A percentile compares a stretch with the other conserved stretches of the same genome.
phyloP scores from a whole-genome alignment of 140 eudicot species.

The Stevia rebaudiana region DNA sequence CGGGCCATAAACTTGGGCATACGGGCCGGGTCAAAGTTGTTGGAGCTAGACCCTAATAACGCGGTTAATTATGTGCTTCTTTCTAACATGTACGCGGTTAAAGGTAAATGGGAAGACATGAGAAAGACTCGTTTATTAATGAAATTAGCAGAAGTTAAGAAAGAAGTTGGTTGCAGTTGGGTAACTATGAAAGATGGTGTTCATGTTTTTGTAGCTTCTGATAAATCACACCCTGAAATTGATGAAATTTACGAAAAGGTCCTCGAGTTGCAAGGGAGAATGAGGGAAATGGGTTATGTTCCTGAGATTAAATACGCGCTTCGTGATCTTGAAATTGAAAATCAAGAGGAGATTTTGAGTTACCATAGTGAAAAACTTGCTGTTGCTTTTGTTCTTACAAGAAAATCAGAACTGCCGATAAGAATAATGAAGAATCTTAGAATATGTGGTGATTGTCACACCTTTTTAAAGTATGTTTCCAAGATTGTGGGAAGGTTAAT shows the following conservation, averaged over 20 bases:
- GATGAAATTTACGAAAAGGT: constrained; percentile 59
- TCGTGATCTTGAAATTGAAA: constrained; percentile 79
- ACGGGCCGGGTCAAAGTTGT: constrained; percentile 62
- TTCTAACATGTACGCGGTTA: constrained; percentile 78
- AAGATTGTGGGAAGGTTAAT: constrained; percentile 64
- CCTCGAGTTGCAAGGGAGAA: constrained; percentile 44
- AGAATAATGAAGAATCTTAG: constrained; percentile 92
- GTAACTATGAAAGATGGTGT: constrained; percentile 87
- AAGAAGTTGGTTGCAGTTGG: constrained; percentile 94
- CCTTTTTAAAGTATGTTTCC: constrained; percentile 62
- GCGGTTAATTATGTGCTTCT: constrained; percentile 85
- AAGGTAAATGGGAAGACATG: constrained; percentile 77
- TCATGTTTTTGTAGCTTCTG: constrained; percentile 90
- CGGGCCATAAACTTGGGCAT: constrained; percentile 42
- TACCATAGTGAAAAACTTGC: constrained; percentile 94
- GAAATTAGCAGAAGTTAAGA: constrained; percentile 54
- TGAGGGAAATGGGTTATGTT: constrained; percentile 75
- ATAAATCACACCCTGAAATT: constrained; percentile 61
- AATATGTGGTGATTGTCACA: constrained; percentile 90
- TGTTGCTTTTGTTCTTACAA: constrained; percentile 78
- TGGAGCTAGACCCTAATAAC: constrained; percentile 66
- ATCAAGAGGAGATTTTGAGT: constrained; percentile 73
- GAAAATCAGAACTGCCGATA: constrained; percentile 61
- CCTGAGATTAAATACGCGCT: constrained; percentile 60
- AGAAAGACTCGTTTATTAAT: constrained; percentile 59